Evolutionary conservation across 129 eudicot species (phyloP).

Genomic region (Flaveria ramosissima): DNA sequence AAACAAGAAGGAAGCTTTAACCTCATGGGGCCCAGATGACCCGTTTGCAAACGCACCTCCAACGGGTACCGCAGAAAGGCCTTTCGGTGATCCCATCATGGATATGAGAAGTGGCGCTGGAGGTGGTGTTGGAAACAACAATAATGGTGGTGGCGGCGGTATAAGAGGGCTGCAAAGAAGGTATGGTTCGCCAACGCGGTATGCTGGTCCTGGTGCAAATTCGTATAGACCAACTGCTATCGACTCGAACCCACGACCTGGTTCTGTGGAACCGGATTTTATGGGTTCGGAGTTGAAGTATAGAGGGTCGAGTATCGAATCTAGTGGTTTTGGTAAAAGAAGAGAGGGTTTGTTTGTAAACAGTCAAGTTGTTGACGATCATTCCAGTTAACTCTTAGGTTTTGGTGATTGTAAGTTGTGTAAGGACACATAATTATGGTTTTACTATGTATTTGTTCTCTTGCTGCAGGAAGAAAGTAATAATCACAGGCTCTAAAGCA

Average conservation of each 20-base stretch:
- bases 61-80: constrained; percentile 56
- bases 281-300: constrained; percentile 73
- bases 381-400: constrained; percentile 42
- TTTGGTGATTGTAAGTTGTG: constrained; percentile 29
- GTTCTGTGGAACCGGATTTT: constrained; percentile 62
- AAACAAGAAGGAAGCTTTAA: constrained; percentile 83
- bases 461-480: constrained; percentile 31
- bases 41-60: constrained; percentile 73
- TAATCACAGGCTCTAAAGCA: constrained; percentile 30
- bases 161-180: constrained; percentile 75
- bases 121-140: constrained; percentile 41
- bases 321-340: constrained; percentile 59
- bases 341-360: constrained; percentile 71
- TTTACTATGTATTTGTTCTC: constrained; percentile 36
- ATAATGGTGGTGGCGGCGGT: constrained; percentile 48
- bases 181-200: constrained; percentile 74
- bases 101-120: constrained; percentile 60
- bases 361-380: constrained; percentile 71
- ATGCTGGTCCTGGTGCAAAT: constrained; percentile 41
- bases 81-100: constrained; percentile 60
- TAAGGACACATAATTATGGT: constrained; percentile 36
- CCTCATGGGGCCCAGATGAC: constrained; percentile 98
- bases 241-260: constrained; percentile 58
- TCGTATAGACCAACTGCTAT: constrained; percentile 56
- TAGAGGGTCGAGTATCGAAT: constrained; percentile 71